Evolutionary conservation across 441 rosid genomes (phyloP).

Genomic region (Erodium moschatum): DNA sequence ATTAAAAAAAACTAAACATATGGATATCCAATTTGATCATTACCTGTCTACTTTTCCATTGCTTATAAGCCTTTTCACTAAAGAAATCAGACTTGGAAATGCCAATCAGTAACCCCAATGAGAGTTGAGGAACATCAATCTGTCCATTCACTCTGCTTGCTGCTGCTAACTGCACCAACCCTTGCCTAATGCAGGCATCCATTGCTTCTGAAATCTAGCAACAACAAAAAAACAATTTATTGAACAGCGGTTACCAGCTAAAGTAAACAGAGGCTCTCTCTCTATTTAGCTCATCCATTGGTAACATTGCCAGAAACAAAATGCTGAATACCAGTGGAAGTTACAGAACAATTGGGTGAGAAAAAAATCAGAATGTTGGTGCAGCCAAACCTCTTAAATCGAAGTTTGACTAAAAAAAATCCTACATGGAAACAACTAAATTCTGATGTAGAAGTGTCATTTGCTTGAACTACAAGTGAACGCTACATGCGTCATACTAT

Average conservation of each 20-base stretch:
- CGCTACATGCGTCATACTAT: neutral
- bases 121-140: conserved; percentile 69
- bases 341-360: neutral
- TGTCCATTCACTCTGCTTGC: conserved; percentile 44
- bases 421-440: neutral
- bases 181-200: conserved; percentile 68
- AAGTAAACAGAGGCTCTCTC: conserved; percentile 3
- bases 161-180: conserved; percentile 55
- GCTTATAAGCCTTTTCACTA: conserved; percentile 64
- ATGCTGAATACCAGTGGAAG: neutral
- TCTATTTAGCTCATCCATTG: neutral
- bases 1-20: conserved; percentile 7
- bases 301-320: neutral
- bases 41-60: conserved; percentile 96
- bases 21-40: conserved; percentile 16
- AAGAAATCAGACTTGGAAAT: conserved; percentile 75
- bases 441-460: neutral
- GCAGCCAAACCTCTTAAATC: neutral
- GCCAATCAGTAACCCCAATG: conserved; percentile 74
- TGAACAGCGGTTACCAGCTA: conserved; percentile 1
- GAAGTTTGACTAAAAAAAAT: neutral
- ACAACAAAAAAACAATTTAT: conserved; percentile 17
- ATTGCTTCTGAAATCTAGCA: conserved; percentile 80
- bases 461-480: neutral
- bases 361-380: neutral